Base-by-base conservation (phyloP, 352 stramenopile genomes). In the Pythium vanterpoolii region DNA sequence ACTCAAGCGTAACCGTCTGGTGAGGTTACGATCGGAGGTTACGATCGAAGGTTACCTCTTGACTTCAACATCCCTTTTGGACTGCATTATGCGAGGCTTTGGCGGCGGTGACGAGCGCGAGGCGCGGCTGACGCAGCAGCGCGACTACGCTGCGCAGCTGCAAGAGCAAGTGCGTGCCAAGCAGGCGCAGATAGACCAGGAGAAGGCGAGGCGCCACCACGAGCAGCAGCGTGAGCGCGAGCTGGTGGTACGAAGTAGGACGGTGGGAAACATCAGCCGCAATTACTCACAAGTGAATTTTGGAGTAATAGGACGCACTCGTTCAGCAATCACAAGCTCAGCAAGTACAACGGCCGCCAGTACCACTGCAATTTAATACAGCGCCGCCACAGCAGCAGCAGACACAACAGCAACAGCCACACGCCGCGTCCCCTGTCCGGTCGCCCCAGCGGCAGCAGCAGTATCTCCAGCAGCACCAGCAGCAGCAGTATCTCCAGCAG, bases 131-230 rank as follows among this genome's bases (percentile, higher is more conserved):
- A 75, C 60, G 33, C 77, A 86, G 49, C 79, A 89, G 56, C 64
- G 77, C 23, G 76, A 83, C 64, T 89, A 89, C 45, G 79, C 79
- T 19, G 79, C 77, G 34, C 72, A 85, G 60, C 70, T 89, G 24
- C 79, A 89, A 53, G 68, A 86, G 48, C 79, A 89, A 62, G 75
- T 86, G 50, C 63, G 65, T 0, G 58, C 74, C 44, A 89, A 89
- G 58, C 74, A 86, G 50, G 75, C 64, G 10, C 60, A 67, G 9
- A 64, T 57, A 19, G 72, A 86, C 30, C 50, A 77, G 19, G 77
- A 77, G 14, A 82, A 78, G 30, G 56, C 59, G 39, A 75, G 53
- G 5, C 71, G 64, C 33, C 58, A 50, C 18, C 64, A 74, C 21
- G 79, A 89, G 31, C 73, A 85, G 68, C 75, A 74, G n/a, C 34